Conservation (phyloP, 306 rosid genomes). For the Benincasa hispida region DNA sequence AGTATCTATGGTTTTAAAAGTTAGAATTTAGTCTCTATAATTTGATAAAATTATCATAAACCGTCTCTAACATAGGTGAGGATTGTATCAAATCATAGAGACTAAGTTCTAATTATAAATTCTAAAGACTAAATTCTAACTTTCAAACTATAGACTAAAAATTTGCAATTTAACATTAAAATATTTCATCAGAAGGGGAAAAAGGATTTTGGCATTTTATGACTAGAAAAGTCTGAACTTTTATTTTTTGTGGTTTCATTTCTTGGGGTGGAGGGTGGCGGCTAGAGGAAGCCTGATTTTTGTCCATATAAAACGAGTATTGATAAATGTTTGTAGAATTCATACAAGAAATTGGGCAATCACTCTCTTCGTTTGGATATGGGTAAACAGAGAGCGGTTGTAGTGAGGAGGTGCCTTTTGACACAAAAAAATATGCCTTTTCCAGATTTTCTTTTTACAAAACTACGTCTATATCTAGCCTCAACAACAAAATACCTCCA, state of each 20-base stretch:
- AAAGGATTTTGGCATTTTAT: neutral
- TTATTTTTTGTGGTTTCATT: neutral
- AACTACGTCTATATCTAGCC: neutral
- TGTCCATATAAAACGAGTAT: neutral
- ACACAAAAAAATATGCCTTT: neutral
- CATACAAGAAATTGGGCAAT: neutral
- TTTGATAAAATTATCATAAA: no score
- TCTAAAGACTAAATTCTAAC: no score
- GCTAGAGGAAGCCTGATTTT: neutral
- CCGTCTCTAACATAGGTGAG: no score
- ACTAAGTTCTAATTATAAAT: no score
- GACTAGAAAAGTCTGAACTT: neutral
- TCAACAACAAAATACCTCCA: conserved; percentile 50
- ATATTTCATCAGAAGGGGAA: neutral
- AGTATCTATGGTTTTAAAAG: no score
- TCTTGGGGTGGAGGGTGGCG: neutral
- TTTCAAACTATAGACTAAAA: no score
- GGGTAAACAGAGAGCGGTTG: neutral
- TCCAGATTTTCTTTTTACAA: neutral
- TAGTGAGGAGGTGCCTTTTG: neutral
- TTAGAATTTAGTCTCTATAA: no score
- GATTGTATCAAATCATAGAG: no score
- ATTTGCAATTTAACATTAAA: no score
- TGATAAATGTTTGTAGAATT: neutral
- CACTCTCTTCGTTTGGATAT: neutral